phyloP scores from a whole-genome alignment of 2,329 filamentous ascomycete species.

The Akanthomyces muscarius region DNA sequence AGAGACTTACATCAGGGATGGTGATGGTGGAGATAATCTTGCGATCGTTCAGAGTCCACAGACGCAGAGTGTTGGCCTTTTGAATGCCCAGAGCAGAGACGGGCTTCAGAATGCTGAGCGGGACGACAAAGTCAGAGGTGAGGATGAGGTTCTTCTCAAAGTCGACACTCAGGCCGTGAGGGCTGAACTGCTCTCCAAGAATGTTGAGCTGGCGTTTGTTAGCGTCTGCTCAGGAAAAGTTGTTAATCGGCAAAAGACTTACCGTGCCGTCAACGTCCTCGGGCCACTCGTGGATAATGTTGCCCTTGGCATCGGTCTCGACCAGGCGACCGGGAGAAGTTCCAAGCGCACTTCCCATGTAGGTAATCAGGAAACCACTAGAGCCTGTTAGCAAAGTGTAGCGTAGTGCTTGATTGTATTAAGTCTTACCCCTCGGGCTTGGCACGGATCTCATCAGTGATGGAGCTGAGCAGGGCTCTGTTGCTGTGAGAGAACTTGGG shows the following conservation, averaged over 20 bases:
- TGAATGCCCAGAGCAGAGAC: slow-evolving; percentile 44
- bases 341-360: slow-evolving; percentile 57
- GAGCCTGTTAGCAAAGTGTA: neutral
- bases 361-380: slow-evolving; percentile 56
- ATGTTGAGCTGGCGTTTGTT: slow-evolving; percentile 42
- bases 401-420: neutral
- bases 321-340: slow-evolving; percentile 56
- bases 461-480: slow-evolving; percentile 54
- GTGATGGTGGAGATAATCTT: slow-evolving; percentile 58
- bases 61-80: slow-evolving; percentile 53
- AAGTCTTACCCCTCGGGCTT: slow-evolving; percentile 51
- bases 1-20: slow-evolving; percentile 47
- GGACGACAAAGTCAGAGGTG: slow-evolving; percentile 61
- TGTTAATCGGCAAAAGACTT: neutral
- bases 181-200: slow-evolving; percentile 56
- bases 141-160: slow-evolving; percentile 54
- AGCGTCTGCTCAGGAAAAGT: neutral
- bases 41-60: slow-evolving; percentile 52
- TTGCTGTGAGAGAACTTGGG: slow-evolving; percentile 58
- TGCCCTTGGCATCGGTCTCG: slow-evolving; percentile 55
- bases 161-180: slow-evolving; percentile 56
- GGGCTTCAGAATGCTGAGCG: slow-evolving; percentile 58
- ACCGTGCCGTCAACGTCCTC: slow-evolving; percentile 47
- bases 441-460: slow-evolving; percentile 59
- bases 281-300: slow-evolving; percentile 61